These are phyloP conservation scores for Diaporthe humulicola DNA, from an alignment of 2,329 filamentous ascomycete species.

Conservation along the genomic window DNA sequence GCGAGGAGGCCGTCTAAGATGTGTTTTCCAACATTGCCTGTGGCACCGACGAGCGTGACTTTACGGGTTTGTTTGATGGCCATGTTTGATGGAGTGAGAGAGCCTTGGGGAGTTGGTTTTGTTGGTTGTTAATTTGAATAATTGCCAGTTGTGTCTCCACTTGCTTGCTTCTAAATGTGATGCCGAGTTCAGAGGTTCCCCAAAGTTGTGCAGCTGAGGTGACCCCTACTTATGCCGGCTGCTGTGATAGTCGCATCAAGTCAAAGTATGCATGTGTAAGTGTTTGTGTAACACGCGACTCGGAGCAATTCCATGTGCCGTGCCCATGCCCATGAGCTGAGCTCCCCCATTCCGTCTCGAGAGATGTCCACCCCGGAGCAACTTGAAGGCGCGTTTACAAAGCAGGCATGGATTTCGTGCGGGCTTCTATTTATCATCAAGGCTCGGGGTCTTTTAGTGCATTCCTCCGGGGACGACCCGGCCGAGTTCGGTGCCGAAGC, in stretches of 20 bases:
- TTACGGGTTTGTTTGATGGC: neutral
- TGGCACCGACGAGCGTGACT: neutral
- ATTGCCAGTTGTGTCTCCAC: too few relatives aligned
- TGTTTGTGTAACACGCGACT: neutral
- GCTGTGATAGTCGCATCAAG: neutral
- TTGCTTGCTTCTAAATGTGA: neutral
- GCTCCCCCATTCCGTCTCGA: neutral
- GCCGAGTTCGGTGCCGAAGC: neutral
- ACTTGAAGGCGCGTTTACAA: neutral
- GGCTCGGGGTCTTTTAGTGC: neutral
- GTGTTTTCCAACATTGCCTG: neutral
- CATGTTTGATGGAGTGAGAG: neutral
- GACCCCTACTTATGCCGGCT: neutral
- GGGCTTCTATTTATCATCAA: neutral
- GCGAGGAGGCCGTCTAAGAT: neutral
- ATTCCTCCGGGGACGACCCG: neutral
- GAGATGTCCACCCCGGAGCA: neutral
- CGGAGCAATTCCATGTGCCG: neutral
- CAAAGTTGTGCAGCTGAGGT: neutral
- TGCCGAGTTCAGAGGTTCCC: neutral
- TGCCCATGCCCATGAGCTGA: neutral
- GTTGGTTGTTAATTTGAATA: rapidly evolving
- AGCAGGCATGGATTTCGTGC: neutral
- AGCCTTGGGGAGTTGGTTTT: neutral
- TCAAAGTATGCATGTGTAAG: too few relatives aligned